Base-by-base conservation (phyloP, 2,329 filamentous ascomycete species). In the Leptosphaerulina australis region DNA sequence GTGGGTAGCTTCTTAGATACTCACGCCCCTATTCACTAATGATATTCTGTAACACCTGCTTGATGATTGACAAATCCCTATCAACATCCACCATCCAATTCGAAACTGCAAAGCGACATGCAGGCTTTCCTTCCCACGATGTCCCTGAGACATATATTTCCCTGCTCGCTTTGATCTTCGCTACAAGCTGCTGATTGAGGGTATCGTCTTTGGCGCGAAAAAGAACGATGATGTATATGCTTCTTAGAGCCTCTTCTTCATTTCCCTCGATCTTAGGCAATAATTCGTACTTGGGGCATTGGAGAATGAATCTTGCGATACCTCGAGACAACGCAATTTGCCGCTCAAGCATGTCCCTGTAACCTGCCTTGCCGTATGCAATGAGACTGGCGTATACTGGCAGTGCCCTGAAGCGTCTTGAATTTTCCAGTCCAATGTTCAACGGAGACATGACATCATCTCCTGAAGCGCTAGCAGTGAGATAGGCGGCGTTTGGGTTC, bases 371-470 rank as follows among this genome's bases (percentile, higher is more conserved):
- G 0, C 93, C 93, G 62, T 94, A 88, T 36, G 88, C 87, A 15
- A 87, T 70, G 2, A 97, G 80, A 0, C 87, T 88, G 9, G 90
- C 86, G 67, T 97, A 97, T 7, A 91, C 88, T 0, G 93, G 92
- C n/a, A 97, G 77, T 0, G 92, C 92, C 44, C 93, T 84, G 77
- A 97, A 96, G 5, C 92, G 87, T 29, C 92, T 85, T 2, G 91
- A 96, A 73, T 97, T 97, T 64, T 97, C 92, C 15, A 97, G 78
- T 15, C 91, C 91, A 48, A 94, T 84, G 72, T 96, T 93, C 12
- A 96, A 77, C 0, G 92, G 92, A 3, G 88, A 92, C n/a, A 86
- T 84, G 55, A 94, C 87, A 1, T 59, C 64, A 44, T 71, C 64
- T 38, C 66, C 54, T 50, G 68, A 63, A 15, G 73, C 71, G 7